phyloP scores from a whole-genome alignment of 306 rosid species.

The Citrullus colocynthis region DNA sequence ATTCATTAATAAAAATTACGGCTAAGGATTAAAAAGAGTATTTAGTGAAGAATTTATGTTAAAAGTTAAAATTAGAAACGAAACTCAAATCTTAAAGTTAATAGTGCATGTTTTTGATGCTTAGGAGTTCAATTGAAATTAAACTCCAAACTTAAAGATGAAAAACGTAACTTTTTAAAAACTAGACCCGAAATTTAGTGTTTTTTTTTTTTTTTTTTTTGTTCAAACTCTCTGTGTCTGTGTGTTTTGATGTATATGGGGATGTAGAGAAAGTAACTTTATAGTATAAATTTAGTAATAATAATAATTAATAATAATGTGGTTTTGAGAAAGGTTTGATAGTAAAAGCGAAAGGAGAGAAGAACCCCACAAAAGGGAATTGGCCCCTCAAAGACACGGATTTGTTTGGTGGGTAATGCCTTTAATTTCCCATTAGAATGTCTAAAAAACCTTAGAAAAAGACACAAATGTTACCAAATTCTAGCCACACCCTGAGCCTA shows the following conservation, averaged over 20 bases:
- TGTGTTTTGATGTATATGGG: neutral
- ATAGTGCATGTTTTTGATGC: too few species aligned
- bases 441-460: conserved; percentile 26
- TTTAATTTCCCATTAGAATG: conserved; percentile 20
- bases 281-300: neutral
- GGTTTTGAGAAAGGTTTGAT: neutral
- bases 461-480: conserved; percentile 28
- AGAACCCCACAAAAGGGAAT: neutral
- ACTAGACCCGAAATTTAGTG: too few species aligned
- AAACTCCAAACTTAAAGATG: too few species aligned
- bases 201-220: too few species aligned
- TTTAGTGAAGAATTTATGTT: too few species aligned
- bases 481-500: conserved; percentile 21
- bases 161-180: too few species aligned
- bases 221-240: too few species aligned
- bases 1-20: too few species aligned
- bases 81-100: too few species aligned
- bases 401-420: neutral
- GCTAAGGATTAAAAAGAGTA: too few species aligned
- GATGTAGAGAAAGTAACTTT: neutral
- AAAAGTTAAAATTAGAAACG: too few species aligned
- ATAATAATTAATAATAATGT: neutral
- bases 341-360: neutral
- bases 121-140: too few species aligned
- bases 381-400: neutral